Base-by-base conservation (phyloP, 83 land plant species). In the Thuja plicata region DNA sequence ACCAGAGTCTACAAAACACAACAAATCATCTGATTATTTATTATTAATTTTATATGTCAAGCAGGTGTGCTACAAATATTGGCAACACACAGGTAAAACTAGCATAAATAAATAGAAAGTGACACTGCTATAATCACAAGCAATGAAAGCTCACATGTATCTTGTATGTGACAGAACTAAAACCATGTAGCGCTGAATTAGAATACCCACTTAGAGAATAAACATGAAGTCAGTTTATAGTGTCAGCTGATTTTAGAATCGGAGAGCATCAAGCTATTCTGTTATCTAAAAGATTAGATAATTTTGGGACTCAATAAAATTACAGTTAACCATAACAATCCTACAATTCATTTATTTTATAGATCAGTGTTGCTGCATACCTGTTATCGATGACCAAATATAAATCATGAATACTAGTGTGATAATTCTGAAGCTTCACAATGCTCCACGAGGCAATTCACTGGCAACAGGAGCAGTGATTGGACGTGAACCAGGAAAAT, bases 401-500 rank as follows among this genome's bases (percentile, higher is more conserved):
- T 62, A 62, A 24, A 5, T 62, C 24, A 62, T 5, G 8, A 62
- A 24, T 24, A 62, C 27, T 24, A 5, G 27, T 62, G 70, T 27
- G 24, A 62, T 62, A 62, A 62, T 62, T 62, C 70, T 62, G 27
- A 62, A 46, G 70, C 70, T 62, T 62, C 70, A 62, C 24, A 27
- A 62, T 24, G 27, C 70, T 62, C 8, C 70, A 62, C 70, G 70
- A 62, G 70, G 27, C 27, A 43, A 43, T 24, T 45, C 54, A 21
- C 24, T 8, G 30, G 0, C 30, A 82, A 30, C 50, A n/a, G 35
- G 55, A 46, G 16, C 57, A 40, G 0, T 2, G 9, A 5, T 45
- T n/a, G 86, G 57, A 45, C 57, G 86, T 46, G 86, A 10, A 13
- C 86, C 57, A 8, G 86, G 86, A 84, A 84, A 84, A 48, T 84